phyloP scores from a whole-genome alignment of 768 basidiomycete genomes.

The Rhodotorula paludigena region DNA sequence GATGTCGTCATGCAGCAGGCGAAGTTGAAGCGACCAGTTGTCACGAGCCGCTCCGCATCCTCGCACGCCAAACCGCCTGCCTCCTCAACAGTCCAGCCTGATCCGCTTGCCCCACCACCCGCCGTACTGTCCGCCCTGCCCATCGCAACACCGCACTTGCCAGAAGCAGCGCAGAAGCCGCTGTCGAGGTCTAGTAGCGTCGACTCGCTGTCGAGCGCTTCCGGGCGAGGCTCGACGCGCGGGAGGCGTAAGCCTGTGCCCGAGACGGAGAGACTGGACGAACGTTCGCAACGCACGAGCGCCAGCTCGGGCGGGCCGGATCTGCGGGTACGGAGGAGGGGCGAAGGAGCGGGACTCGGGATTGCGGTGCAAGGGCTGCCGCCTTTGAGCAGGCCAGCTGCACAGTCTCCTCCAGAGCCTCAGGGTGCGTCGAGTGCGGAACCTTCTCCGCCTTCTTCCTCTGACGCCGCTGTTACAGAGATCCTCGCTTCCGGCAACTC shows the following conservation, averaged over 20 bases:
- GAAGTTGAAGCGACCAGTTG: conserved; percentile 72
- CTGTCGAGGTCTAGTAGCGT: too few species aligned
- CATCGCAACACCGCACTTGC: too few species aligned
- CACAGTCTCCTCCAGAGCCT: too few species aligned
- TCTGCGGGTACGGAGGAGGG: not conserved
- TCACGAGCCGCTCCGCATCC: conserved; percentile 49
- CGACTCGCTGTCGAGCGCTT: too few species aligned
- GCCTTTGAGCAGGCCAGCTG: too few species aligned
- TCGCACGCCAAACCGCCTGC: not conserved
- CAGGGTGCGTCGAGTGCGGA: not conserved
- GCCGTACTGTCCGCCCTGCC: too few species aligned
- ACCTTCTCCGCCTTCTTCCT: not conserved
- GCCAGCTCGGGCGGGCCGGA: not conserved
- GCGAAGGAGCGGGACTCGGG: not conserved
- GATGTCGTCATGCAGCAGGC: conserved; percentile 63
- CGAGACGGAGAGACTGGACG: not conserved
- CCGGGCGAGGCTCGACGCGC: too few species aligned
- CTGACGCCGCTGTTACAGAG: not conserved
- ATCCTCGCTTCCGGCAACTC: not conserved
- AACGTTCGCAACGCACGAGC: not conserved
- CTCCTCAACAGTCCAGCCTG: not conserved
- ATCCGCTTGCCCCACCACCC: too few species aligned
- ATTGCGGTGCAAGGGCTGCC: not conserved
- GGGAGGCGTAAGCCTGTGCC: not conserved
- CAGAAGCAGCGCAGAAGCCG: too few species aligned